Evolutionary conservation across 2,329 filamentous ascomycete genomes (phyloP), one percentile per base, ranked within the genome.

Genomic region (Monosporascus sp.): DNA sequence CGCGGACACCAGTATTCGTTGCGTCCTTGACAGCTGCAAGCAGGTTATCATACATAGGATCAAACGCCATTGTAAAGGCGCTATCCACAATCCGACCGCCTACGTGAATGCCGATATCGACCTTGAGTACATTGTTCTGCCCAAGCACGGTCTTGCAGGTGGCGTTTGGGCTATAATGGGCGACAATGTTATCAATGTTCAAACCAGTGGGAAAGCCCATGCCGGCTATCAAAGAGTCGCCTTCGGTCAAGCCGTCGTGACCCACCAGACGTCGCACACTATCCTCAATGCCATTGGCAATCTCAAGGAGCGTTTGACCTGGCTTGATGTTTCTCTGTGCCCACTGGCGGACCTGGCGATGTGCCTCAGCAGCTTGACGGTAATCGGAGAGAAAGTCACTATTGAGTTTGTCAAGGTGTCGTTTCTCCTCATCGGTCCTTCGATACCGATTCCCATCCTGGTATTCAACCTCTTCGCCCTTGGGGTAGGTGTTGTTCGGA

Each of bases 151-250:
- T 81, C 68, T 91, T 89, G 73, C 94, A 93, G 52, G 90, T 90
- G 1, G 88, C 87, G 67, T 95, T 96, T 8, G 91, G 91, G 7
- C 87, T 92, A 70, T 88, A 95, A 72, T 95, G 91, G 4, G 91
- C 91, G 1, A 89, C 89, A 64, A 88, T 89, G 68, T 94, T 84
- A 73, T 96, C 92, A 61, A 94, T 78, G 68, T 87, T 91, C 51
- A 95, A 75, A 50, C 91, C 91, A 22, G 87, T 91, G 5, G 91
- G 91, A 73, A 96, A 96, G 4, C 89, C 91, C 81, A 95, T 89
- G 51, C 91, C 90, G 35, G 85, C 89, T 64, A 85, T 82, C 58
- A 92, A 74, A 51, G 85, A 86, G 64, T 95, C 90, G 5, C 91
- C 91, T 63, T 91, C 87, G 56, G 87, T 80, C 44, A 94, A 72